Base-by-base conservation (phyloP, 345 rosid species). In the Ceriops zippeliana region DNA sequence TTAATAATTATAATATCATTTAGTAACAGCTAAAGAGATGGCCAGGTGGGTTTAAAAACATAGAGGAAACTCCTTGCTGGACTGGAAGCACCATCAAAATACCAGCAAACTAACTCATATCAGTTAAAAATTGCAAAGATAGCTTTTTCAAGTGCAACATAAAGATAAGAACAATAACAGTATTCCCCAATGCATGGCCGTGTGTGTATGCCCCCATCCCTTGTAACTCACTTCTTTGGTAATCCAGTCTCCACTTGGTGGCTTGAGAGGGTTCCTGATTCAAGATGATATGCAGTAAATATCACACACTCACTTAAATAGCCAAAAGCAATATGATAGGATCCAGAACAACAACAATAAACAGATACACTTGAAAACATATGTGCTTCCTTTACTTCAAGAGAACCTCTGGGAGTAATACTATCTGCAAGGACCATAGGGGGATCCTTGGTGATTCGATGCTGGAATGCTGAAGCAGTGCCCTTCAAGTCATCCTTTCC, bases 221-320 rank as follows among this genome's bases (percentile, higher is more conserved):
- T 35, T 58, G 32, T 26, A 34, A 71, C 89, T 73, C 75, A 81
- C 96, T 83, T 85, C 75, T 86, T 80, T 26, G 80, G 76, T 53
- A 77, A 74, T 53, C 49, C 53, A 63, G 76, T 70, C 67, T 83
- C 80, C 35, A 34, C 75, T 80, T 73, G 80, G 73, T 75, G 28
- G 61, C 74, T 49, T 26, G 77, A 60, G 49, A 74, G 65, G 73
- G 61, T 72, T 75, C 85, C 96, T 87, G 81, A 74, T 74, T 61
- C 77, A 83, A 52, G 75, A 67, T 59, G 59, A 47, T 62, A 24
- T 52, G 66, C 65, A 4, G 68, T 17, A 27, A 51, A 61, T 19
- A 65, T 73, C 42, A 35, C 27, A 58, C 49, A 13, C 31, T 20
- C 24, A 27, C 49, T 20, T 62, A 71, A 46, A 30, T 35, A 57